phyloP scores from a whole-genome alignment of 2,329 filamentous ascomycete species.

The Talaromyces sp. region DNA sequence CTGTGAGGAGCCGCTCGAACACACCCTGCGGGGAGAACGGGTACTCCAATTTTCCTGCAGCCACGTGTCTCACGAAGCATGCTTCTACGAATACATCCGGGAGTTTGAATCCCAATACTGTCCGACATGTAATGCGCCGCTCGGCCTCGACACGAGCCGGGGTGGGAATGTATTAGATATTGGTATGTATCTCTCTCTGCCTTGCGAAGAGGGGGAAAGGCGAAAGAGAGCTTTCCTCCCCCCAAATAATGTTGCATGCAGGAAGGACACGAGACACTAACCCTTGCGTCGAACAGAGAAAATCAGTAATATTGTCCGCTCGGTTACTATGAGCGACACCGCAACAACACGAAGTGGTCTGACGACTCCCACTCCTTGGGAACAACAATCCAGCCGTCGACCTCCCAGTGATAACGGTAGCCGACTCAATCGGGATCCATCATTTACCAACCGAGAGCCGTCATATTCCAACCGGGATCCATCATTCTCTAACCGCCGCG shows the following conservation, averaged over 20 bases:
- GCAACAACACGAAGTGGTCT: constrained; percentile 52
- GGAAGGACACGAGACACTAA: neutral
- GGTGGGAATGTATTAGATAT: constrained; percentile 92
- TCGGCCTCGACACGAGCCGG: constrained; percentile 88
- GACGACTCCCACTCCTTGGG: constrained; percentile 61
- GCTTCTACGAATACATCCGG: constrained; percentile 97
- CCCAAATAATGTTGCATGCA: neutral
- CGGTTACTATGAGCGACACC: constrained; percentile 69
- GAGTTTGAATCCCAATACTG: constrained; percentile 94
- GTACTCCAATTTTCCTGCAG: constrained; percentile 94
- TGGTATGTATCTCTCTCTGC: constrained; percentile 57
- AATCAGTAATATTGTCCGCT: constrained; percentile 88
- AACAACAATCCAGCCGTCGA: constrained; percentile 38
- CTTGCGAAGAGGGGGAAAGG: no score
- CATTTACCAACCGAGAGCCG: no score
- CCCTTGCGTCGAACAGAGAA: constrained; percentile 66
- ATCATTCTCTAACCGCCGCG: constrained; percentile 33
- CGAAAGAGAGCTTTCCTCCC: no score
- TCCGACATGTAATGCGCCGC: constrained; percentile 86
- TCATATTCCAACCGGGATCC: constrained; percentile 14
- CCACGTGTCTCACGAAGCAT: constrained; percentile 97
- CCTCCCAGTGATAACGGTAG: constrained; percentile 37
- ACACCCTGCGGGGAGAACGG: constrained; percentile 89
- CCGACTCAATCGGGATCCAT: constrained; percentile 19
- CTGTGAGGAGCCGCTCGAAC: constrained; percentile 94